Evolutionary conservation across 495 filamentous ascomycete species (phyloP), one percentile per base, ranked within the genome.

Genomic region (Penicillium robsamsonii): DNA sequence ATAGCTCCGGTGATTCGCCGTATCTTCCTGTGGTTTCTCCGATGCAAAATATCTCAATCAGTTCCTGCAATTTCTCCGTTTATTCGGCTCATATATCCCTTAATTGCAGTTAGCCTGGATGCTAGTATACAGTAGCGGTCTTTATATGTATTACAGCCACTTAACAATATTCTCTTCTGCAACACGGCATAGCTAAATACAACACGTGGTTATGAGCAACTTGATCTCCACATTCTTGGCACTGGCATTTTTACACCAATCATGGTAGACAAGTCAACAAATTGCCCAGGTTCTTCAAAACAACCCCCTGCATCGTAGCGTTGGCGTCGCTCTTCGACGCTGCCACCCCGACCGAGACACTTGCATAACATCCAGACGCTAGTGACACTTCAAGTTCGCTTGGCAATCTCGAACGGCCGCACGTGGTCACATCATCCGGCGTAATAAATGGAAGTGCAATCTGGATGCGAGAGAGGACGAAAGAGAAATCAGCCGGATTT

Each of bases 271-370:
- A 75, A 4, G 73, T 78, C 44, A 89, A 63, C 24, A 88, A 62
- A 30, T 70, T 66, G 13, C 68, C 63, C 58, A 89, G 59, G 66
- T 83, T 86, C 11, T 74, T 61, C 66, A 84, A 54, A 41, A 87
- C 82, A 24, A 77, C 66, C 12, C 58, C 76, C 73, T 89, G 86
- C 63, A 75, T 65, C 15, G 72, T 76, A 31, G 76, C 76, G 59
- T 77, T 63, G 5, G 81, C 84, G 53, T 84, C 83, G 12, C 65
- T 69, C 76, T 88, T 88, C 51, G 79, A 73, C 11, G 60, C 68
- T 25, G 84, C 79, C 55, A 79, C 61, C 3, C 84, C 85, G 2
- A 87, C 81, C 52, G 85, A 87, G n/a, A 89, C 72, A 58, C 80
- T 83, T 6, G 77, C 81, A 67, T 74, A 84, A 64, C 86, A 88